Conservation (phyloP, 2,329 filamentous ascomycete species). For the Salinomyces thailandicus region DNA sequence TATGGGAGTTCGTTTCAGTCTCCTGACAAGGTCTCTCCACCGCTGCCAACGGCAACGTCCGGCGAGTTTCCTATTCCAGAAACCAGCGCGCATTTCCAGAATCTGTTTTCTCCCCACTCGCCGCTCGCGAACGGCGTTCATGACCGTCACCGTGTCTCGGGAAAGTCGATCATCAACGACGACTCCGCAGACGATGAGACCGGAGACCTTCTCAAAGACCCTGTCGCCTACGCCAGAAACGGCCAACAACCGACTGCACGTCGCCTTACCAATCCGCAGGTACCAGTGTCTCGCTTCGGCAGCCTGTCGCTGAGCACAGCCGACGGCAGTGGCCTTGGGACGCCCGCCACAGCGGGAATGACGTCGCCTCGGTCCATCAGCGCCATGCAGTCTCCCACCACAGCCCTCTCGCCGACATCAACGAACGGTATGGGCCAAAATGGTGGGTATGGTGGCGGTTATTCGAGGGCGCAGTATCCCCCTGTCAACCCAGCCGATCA, state of each 20-base stretch:
- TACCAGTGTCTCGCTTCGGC: constrained; percentile 59
- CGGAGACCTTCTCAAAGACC: constrained; percentile 59
- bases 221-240: constrained; percentile 63
- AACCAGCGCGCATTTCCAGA: constrained; percentile 45
- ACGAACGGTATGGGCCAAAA: constrained; percentile 45
- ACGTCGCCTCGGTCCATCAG: constrained; percentile 38
- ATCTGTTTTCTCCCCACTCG: constrained; percentile 61
- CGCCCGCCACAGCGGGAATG: constrained; percentile 47
- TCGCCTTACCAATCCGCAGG: constrained; percentile 57
- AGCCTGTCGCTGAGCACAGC: constrained; percentile 63
- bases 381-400: constrained; percentile 41
- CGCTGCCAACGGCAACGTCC: constrained; percentile 35
- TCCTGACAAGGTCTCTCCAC: constrained; percentile 52
- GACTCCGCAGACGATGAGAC: constrained; percentile 62
- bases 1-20: constrained; percentile 54
- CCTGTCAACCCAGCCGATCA: constrained; percentile 90
- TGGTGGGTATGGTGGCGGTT: constrained; percentile 48
- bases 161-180: constrained; percentile 63
- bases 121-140: constrained; percentile 60
- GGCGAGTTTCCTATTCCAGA: constrained; percentile 53
- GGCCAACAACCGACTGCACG: constrained; percentile 47
- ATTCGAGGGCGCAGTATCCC: constrained; percentile 59
- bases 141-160: constrained; percentile 48
- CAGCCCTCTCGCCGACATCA: constrained; percentile 18
- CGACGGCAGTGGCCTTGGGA: constrained; percentile 33